A percentile compares a stretch with the other conserved stretches of the same genome.
phyloP scores from a whole-genome alignment of 1,284 basidiomycete genomes.

The Ustilago sp. region DNA sequence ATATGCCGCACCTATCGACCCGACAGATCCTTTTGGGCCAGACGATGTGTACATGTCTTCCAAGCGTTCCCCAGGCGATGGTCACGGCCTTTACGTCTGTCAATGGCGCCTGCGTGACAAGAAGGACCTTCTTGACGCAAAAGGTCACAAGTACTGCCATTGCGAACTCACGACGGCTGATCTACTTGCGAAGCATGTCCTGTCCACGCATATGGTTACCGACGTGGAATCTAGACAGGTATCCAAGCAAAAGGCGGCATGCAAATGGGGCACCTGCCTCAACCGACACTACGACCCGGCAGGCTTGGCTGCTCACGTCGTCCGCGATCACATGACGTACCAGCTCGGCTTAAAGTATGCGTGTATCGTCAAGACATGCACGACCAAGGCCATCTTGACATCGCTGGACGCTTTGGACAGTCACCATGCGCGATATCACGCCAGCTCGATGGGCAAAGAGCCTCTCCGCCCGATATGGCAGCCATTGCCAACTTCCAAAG shows the following conservation, averaged over 20 bases:
- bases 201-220: constrained; percentile 11
- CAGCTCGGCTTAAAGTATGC: constrained; percentile 37
- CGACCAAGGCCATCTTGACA: constrained; percentile 14
- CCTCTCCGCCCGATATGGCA: constrained; percentile 22
- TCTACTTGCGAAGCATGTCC: constrained; percentile 28
- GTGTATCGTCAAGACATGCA: constrained; percentile 23
- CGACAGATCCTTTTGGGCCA: constrained; percentile 27
- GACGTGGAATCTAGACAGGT: not conserved
- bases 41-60: constrained; percentile 12
- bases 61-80: constrained; percentile 9
- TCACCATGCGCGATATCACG: constrained; percentile 28
- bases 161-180: constrained; percentile 30
- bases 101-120: constrained; percentile 35
- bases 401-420: constrained; percentile 17
- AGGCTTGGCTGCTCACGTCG: constrained; percentile 28
- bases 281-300: constrained; percentile 31
- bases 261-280: constrained; percentile 36
- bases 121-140: constrained; percentile 20
- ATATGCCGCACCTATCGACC: constrained; percentile 13
- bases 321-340: constrained; percentile 31
- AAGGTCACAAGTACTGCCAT: constrained; percentile 22
- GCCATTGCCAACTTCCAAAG: not conserved
- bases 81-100: constrained; percentile 16
- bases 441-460: not conserved
- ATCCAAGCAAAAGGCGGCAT: constrained; percentile 12